These are phyloP conservation scores for Fomitopsis pulvina DNA, from an alignment of 768 basidiomycete species.

Conservation along the genomic window DNA sequence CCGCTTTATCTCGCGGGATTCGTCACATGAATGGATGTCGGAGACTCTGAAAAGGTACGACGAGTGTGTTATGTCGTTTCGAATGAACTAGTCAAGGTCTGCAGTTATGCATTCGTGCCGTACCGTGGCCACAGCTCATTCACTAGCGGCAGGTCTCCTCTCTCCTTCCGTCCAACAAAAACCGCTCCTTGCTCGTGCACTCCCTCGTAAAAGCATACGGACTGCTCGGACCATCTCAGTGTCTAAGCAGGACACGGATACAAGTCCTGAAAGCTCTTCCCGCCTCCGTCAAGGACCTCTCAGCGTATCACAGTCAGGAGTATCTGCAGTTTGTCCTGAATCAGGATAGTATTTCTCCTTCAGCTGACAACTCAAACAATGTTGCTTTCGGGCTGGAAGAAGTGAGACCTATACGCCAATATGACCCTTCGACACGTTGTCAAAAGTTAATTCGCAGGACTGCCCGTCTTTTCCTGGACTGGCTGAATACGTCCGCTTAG, in stretches of 20 bases:
- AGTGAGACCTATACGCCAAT: constrained; percentile 26
- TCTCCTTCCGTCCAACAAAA: constrained; percentile 62
- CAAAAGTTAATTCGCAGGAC: constrained; percentile 42
- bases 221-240: constrained; percentile 26
- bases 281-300: constrained; percentile 53
- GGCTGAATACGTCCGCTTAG: constrained; percentile 55
- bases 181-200: constrained; percentile 62
- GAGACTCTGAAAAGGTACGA: not conserved
- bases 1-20: too few relatives aligned
- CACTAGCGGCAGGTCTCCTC: constrained; percentile 35
- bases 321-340: constrained; percentile 59
- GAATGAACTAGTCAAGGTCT: constrained; percentile 48
- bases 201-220: constrained; percentile 49
- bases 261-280: constrained; percentile 44
- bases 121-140: not conserved
- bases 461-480: constrained; percentile 75
- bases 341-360: constrained; percentile 11
- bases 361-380: not conserved
- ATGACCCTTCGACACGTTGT: not conserved
- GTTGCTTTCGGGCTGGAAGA: constrained; percentile 55
- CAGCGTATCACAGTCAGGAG: constrained; percentile 61
- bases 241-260: constrained; percentile 4
- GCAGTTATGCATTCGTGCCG: not conserved
- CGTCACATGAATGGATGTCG: too few relatives aligned
- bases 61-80: constrained; percentile 43